Conservation (phyloP, 306 rosid species). For the Mimosa bimucronata region DNA sequence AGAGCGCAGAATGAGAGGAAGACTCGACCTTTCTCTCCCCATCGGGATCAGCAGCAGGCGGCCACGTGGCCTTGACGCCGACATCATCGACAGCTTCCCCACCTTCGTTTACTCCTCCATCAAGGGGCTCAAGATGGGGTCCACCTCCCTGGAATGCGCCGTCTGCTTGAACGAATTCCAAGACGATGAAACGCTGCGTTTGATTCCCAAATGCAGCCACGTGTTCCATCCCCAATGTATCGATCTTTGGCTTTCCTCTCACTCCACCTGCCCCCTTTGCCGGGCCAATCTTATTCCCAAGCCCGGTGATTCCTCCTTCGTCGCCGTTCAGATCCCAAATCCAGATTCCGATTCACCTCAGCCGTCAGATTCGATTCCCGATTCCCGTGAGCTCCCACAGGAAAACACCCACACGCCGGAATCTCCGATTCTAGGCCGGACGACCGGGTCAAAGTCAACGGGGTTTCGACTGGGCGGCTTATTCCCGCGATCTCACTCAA, state of each 20-base stretch:
- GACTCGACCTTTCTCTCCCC: slow-evolving; percentile 15
- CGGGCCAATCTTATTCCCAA: slow-evolving; percentile 56
- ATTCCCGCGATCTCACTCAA: slow-evolving; percentile 47
- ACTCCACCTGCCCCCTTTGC: slow-evolving; percentile 76
- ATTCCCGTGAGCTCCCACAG: neutral
- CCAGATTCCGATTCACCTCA: neutral
- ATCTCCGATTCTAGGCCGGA: neutral
- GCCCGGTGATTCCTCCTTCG: slow-evolving; percentile 48
- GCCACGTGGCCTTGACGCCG: slow-evolving; percentile 53
- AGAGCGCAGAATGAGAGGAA: slow-evolving; percentile 36
- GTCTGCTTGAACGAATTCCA: slow-evolving; percentile 69
- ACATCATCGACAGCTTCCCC: slow-evolving; percentile 58
- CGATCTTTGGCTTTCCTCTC: slow-evolving; percentile 60
- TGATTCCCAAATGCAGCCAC: slow-evolving; percentile 67
- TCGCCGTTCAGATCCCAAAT: neutral
- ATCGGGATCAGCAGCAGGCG: slow-evolving; percentile 8
- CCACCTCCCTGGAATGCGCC: slow-evolving; percentile 61
- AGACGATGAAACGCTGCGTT: slow-evolving; percentile 66
- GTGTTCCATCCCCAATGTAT: slow-evolving; percentile 67
- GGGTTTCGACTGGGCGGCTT: slow-evolving; percentile 34
- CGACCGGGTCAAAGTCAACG: slow-evolving; percentile 38
- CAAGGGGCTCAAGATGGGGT: slow-evolving; percentile 53
- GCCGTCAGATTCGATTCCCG: neutral
- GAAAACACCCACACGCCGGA: slow-evolving; percentile 17
- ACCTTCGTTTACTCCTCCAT: slow-evolving; percentile 61